Evolutionary conservation across 2,329 filamentous ascomycete species (phyloP), one percentile per base, ranked within the genome.

Genomic region (Didymella exigua): DNA sequence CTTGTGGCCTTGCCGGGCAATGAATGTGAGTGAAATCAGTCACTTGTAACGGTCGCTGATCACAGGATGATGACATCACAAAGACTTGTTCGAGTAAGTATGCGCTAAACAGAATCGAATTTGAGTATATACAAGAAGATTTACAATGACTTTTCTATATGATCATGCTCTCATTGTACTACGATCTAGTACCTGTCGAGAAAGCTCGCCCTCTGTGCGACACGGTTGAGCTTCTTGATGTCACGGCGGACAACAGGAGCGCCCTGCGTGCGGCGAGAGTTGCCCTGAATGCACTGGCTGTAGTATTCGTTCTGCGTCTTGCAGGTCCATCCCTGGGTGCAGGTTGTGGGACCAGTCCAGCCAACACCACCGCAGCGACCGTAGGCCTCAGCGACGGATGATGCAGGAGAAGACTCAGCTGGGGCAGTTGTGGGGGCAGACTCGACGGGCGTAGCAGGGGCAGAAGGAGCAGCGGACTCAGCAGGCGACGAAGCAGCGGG

Each of bases 281-380:
- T 51, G 31, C 23, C 21, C 24, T 43, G 36, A 14, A 21, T 43
- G 59, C 78, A 80, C 68, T 80, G 78, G 29, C 62, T 74, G 67
- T 80, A 80, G 58, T 74, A 80, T 5, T 71, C 65, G 66, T 80
- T 81, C 16, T 61, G 63, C 5, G 60, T 59, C 13, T 67, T 66
- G 69, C 78, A 81, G 5, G 65, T 66, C 43, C 61, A 66, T n/a
- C 77, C 78, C 16, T 62, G 27, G 1, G 70, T 67, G 41, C 79
- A 81, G n/a, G 62, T 45, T 0, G 72, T 76, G 0, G 75, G 43
- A 8, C 79, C 79, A 4, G 61, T 75, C 53, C 65, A 79, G 37
- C 70, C 72, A 5, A 57, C 61, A 19, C 79, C 79, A 55, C 78
- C 79, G 60, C 79, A 80, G 56, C 78, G 78, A 2, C 71, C 72